Evolutionary conservation across 805 yeast species (phyloP).

Genomic region (Pichia gijzeniarum): DNA sequence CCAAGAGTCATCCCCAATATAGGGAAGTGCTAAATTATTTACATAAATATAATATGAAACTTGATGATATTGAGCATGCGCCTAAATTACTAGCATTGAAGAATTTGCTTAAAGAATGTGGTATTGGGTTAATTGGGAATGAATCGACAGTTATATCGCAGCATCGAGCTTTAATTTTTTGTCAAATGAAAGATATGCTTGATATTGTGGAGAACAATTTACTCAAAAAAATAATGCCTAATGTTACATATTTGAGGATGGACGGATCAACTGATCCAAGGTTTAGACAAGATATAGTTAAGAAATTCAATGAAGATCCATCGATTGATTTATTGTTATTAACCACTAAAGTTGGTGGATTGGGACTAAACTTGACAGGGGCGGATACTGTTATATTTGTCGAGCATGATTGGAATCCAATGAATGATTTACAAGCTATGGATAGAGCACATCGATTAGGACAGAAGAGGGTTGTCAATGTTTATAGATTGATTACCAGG

Average conservation of each 20-base stretch:
- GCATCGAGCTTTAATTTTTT: conserved; percentile 91
- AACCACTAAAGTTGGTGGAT: conserved; percentile 98
- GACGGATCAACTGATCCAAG: conserved; percentile 95
- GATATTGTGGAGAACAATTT: conserved; percentile 93
- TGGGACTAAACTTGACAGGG: conserved; percentile 93
- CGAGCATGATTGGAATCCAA: conserved; percentile 99
- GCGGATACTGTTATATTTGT: conserved; percentile 99
- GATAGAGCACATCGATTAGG: conserved; percentile 98
- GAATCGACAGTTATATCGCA: conserved; percentile 67
- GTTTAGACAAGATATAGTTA: conserved; percentile 83
- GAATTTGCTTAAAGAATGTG: conserved; percentile 82
- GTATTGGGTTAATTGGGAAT: conserved; percentile 52
- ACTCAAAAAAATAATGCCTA: conserved; percentile 75
- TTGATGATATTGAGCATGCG: conserved; percentile 76
- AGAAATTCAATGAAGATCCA: conserved; percentile 92
- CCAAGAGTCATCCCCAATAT: conserved; percentile 77
- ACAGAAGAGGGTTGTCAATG: conserved; percentile 96
- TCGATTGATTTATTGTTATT: conserved; percentile 86
- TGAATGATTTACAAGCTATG: conserved; percentile 99
- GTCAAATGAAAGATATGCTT: conserved; percentile 96
- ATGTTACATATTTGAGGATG: conserved; percentile 87
- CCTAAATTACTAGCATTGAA: conserved; percentile 84
- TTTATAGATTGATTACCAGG: conserved; percentile 87
- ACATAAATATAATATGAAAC: conserved; percentile 46
- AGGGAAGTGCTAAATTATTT: conserved; percentile 59